phyloP scores from a whole-genome alignment of 2,329 filamentous ascomycete species.

The Eutypa lata region DNA sequence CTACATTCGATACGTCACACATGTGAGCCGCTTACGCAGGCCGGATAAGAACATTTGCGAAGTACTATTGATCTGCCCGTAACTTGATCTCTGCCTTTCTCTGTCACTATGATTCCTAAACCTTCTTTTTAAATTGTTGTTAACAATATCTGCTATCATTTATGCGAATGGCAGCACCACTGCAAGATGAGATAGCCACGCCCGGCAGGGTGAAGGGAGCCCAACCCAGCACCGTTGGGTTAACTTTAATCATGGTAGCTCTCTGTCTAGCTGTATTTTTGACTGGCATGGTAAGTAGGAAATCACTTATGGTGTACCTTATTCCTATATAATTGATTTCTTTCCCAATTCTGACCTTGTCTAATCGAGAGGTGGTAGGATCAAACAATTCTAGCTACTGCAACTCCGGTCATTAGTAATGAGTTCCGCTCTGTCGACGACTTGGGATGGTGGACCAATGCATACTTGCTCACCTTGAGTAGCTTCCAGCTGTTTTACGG shows the following conservation, averaged over 20 bases:
- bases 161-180: background rate
- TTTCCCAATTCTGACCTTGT: background rate
- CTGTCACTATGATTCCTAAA: too few relatives aligned
- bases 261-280: conserved; percentile 10
- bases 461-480: conserved; percentile 31
- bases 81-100: too few relatives aligned
- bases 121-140: too few relatives aligned
- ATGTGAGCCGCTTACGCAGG: too few relatives aligned
- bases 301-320: too few relatives aligned
- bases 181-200: background rate
- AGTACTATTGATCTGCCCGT: too few relatives aligned
- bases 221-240: background rate
- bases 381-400: conserved; percentile 30
- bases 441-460: conserved; percentile 39
- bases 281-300: conserved; percentile 8
- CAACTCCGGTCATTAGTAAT: conserved; percentile 28
- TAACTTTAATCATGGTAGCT: conserved; percentile 2
- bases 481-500: conserved; percentile 29
- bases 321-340: background rate
- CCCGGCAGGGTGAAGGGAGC: background rate
- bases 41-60: too few relatives aligned
- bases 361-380: conserved; percentile 12
- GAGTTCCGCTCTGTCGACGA: conserved; percentile 33
- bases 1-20: too few relatives aligned
- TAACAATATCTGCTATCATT: too few relatives aligned